Evolutionary conservation across 2,329 filamentous ascomycete species (phyloP), one percentile per base, ranked within the genome.

Genomic region (Cryphonectria radicalis): DNA sequence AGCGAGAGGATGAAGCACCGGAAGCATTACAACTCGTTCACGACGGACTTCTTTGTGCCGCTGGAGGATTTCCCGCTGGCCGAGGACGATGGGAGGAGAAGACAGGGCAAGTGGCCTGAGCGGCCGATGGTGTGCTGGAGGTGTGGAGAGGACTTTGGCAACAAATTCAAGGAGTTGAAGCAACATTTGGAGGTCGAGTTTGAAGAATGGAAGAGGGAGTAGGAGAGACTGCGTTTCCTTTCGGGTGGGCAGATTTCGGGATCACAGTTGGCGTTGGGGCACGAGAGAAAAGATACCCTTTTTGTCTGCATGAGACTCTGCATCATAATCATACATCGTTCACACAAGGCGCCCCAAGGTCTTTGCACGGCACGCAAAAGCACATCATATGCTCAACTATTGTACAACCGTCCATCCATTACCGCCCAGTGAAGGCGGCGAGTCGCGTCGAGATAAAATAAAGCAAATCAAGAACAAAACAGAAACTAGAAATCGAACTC

Each of bases 11-110:
- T 98, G 80, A 93, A 91, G 82, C 90, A 95, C 78, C 87, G 90
- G 74, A 95, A 94, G 79, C 96, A 98, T 82, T 98, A 98, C 82
- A 93, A 96, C 78, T 96, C 92, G 74, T 98, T 98, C 81, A 90
- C 89, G 43, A 97, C 95, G 67, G 88, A 88, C 4, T 99, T 98
- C 79, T 88, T 99, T 32, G 88, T 98, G 17, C 85, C 87, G 22
- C 77, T 98, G 37, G 90, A 90, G 32, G 92, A 95, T 72, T 95
- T 98, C 66, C 95, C 96, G 5, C 82, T 98, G 42, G 84, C 86
- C 0, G 73, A 83, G 37, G 88, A 91, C 69, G 93, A 97, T 79
- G 80, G 82, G 63, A 83, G 93, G 72, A 85, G 91, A 74, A 78
- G 89, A 70, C 81, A 80, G 71, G 82, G 86, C 69, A 85, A 86